Percentiles rank a stretch among this genome's conserved stretches.
phyloP scores from a whole-genome alignment of 2,329 filamentous ascomycete species.

The Sclerotinia minor region DNA sequence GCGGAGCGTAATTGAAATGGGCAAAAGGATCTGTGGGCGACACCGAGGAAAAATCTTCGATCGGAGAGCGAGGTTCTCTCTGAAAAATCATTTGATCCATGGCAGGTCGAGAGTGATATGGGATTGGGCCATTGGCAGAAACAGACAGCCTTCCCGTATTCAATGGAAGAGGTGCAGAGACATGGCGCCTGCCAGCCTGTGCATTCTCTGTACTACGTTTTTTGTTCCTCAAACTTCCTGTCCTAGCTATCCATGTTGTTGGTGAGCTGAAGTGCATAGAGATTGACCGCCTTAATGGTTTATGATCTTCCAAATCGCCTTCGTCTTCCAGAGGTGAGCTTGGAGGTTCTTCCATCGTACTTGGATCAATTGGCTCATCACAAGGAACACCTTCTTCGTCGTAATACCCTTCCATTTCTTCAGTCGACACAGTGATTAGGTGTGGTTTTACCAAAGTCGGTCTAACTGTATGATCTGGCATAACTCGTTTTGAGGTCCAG shows the following conservation, averaged over 20 bases:
- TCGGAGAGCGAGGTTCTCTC: conserved; percentile 27
- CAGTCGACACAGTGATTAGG: conserved; percentile 33
- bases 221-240: conserved; percentile 56
- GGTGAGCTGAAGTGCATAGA: conserved; percentile 62
- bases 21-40: conserved; percentile 35
- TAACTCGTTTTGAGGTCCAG: conserved; percentile 39
- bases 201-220: conserved; percentile 52
- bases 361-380: conserved; percentile 34
- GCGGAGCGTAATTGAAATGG: conserved; percentile 31
- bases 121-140: conserved; percentile 34
- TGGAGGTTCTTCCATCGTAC: conserved; percentile 10
- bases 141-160: conserved; percentile 35
- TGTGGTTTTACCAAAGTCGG: conserved; percentile 41
- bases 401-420: conserved; percentile 26
- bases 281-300: conserved; percentile 53
- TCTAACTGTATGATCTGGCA: conserved; percentile 35
- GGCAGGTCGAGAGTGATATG: conserved; percentile 29
- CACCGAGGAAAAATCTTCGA: conserved; percentile 30
- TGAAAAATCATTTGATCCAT: conserved; percentile 37
- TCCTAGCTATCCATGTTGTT: conserved; percentile 56
- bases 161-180: conserved; percentile 52
- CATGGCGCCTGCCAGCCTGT: conserved; percentile 51
- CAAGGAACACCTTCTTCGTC: conserved; percentile 35
- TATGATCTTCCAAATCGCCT: conserved; percentile 40
- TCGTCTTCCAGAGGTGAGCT: conserved; percentile 11